Evolutionary conservation across 208 protist species (phyloP).

Genomic region (Novymonas esmeraldas): DNA sequence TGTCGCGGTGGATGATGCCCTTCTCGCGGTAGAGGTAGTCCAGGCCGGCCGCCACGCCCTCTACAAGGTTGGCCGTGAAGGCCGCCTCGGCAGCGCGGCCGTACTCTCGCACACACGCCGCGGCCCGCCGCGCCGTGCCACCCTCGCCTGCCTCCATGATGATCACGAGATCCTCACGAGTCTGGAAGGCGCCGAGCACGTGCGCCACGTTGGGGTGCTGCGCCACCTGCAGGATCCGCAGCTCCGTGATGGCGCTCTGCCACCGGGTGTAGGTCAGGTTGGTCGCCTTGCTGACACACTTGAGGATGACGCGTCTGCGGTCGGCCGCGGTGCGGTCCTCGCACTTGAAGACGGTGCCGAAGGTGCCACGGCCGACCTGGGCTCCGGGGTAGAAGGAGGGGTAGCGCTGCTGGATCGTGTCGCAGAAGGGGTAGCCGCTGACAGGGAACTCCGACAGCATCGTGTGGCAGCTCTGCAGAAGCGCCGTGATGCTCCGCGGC

Average conservation of each 20-base stretch:
- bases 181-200: slow-evolving; percentile 79
- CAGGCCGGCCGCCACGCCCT: slow-evolving; percentile 58
- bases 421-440: slow-evolving; percentile 39
- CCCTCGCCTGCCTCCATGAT: slow-evolving; percentile 83
- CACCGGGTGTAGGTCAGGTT: slow-evolving; percentile 44
- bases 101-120: slow-evolving; percentile 39
- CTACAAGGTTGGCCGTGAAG: slow-evolving; percentile 63
- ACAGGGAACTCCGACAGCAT: slow-evolving; percentile 62
- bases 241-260: slow-evolving; percentile 52
- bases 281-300: slow-evolving; percentile 52
- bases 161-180: slow-evolving; percentile 50
- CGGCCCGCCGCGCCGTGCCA: slow-evolving; percentile 54
- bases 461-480: slow-evolving; percentile 71
- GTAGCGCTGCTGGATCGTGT: slow-evolving; percentile 58
- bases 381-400: slow-evolving; percentile 71
- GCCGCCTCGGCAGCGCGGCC: slow-evolving; percentile 42
- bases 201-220: slow-evolving; percentile 60
- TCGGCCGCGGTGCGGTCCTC: slow-evolving; percentile 48
- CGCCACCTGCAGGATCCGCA: slow-evolving; percentile 48
- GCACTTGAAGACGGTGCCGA: slow-evolving; percentile 79
- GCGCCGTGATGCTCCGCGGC: slow-evolving; percentile 34
- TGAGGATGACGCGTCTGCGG: slow-evolving; percentile 54
- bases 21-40: slow-evolving; percentile 71
- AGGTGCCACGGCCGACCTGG: slow-evolving; percentile 62
- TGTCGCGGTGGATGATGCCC: slow-evolving; percentile 80